Evolutionary conservation across 2,329 filamentous ascomycete genomes (phyloP).

Genomic region (Aspergillus sp.): DNA sequence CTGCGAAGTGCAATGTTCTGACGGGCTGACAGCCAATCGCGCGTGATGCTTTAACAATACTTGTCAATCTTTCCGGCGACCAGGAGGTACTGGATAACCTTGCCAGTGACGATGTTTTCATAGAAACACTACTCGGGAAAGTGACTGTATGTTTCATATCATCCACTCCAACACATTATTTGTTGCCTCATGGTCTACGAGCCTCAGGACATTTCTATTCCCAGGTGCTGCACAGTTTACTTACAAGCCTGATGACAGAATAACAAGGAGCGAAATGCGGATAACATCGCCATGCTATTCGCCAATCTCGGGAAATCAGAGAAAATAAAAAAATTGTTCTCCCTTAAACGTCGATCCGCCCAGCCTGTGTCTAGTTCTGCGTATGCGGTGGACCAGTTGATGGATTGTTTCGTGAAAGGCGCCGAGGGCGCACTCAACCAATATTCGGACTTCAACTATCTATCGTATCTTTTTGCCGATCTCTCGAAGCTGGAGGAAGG

Average conservation of each 20-base stretch:
- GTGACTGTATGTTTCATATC: slow-evolving; percentile 68
- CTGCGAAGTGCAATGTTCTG: background rate
- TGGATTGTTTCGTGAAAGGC: slow-evolving; percentile 95
- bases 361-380: slow-evolving; percentile 70
- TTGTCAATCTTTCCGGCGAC: slow-evolving; percentile 86
- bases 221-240: background rate
- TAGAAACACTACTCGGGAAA: slow-evolving; percentile 70
- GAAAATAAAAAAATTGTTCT: slow-evolving; percentile 66
- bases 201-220: background rate
- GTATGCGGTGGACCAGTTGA: slow-evolving; percentile 79
- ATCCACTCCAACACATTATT: background rate
- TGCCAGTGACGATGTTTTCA: slow-evolving; percentile 75
- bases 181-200: no score
- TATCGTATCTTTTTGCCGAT: slow-evolving; percentile 92
- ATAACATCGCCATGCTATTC: slow-evolving; percentile 85
- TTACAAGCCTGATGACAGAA: slow-evolving; percentile 27
- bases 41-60: slow-evolving; percentile 78
- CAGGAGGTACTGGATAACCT: slow-evolving; percentile 70
- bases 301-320: slow-evolving; percentile 88
- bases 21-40: slow-evolving; percentile 67
- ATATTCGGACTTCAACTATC: slow-evolving; percentile 83
- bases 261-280: slow-evolving; percentile 72
- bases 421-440: slow-evolving; percentile 80
- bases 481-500: slow-evolving; percentile 78
- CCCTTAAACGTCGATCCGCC: slow-evolving; percentile 67